Base-by-base conservation (phyloP, 176 grass and related monocot species). In the Carex littledalei region DNA sequence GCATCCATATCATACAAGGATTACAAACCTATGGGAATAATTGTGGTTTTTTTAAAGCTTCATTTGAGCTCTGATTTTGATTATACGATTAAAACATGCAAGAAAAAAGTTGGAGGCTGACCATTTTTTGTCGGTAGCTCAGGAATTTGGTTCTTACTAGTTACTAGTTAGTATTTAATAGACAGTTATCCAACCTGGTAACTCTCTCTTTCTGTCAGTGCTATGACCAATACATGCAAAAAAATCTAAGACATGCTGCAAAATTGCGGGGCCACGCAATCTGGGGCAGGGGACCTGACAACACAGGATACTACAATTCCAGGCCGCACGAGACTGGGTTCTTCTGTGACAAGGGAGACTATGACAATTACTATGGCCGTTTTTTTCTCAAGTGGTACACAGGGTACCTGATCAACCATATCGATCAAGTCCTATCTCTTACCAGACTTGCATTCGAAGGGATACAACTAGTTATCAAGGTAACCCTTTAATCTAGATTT, bases 311-410 rank as follows among this genome's bases (percentile, higher is more conserved):
- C 78, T 98, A 98, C 90, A 98, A 94, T 90, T 98, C 92, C 82
- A 93, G 92, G 80, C 89, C 92, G 55, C 84, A 94, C 53, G 91
- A 98, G 85, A 93, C 92, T 87, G 91, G 91, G 2, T 98, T 98
- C 69, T 98, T 94, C 82, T 90, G 92, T 90, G 95, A 94, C 2
- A 94, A 91, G 83, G 95, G 92, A 71, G 92, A 93, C 83, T 98
- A 98, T 81, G 85, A 94, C 85, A 93, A 89, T 81, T 93, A 93
- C 76, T 98, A 98, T 45, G 92, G 91, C 20, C 91, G 91, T 2
- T 98, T 98, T 87, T 98, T 98, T 35, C 95, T 98, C 79, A 91
- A 93, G 72, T 98, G 95, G 95, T 98, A 94, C 86, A 90, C 95
- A 65, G 87, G 81, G 79, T 62, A 91, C 73, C 90, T 98, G 3